A percentile compares a stretch with the other conserved stretches of the same genome.
Evolutionary conservation across 1,284 basidiomycete species (phyloP).

Genomic region (Ustilago hordei): DNA sequence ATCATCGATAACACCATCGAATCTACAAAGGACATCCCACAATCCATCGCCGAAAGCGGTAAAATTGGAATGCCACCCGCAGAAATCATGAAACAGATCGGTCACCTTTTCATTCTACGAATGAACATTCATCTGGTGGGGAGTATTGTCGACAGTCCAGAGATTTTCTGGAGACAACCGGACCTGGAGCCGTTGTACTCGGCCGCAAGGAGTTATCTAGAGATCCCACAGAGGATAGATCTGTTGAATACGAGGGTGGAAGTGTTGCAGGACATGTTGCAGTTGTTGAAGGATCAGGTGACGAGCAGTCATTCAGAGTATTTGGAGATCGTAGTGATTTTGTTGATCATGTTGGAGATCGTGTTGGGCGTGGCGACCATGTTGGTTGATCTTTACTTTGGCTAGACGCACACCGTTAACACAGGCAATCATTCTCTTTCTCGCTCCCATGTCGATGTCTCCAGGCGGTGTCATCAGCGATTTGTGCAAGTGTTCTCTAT

Average conservation of each 20-base stretch:
- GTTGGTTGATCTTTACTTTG: slow-evolving; percentile 68
- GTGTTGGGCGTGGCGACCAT: slow-evolving; percentile 68
- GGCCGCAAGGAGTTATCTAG: slow-evolving; percentile 85
- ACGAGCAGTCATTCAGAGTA: slow-evolving; percentile 90
- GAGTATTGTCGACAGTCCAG: slow-evolving; percentile 92
- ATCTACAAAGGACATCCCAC: slow-evolving; percentile 95
- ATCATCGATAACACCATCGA: slow-evolving; percentile 93
- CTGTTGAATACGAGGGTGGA: slow-evolving; percentile 93
- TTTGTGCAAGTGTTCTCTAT: not conserved
- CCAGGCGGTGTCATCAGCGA: too few species aligned
- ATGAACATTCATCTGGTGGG: slow-evolving; percentile 97
- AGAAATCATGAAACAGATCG: slow-evolving; percentile 98
- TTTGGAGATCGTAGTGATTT: slow-evolving; percentile 94
- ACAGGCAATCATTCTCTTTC: not conserved
- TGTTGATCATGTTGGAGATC: slow-evolving; percentile 88
- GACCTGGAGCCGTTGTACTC: slow-evolving; percentile 95
- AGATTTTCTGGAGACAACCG: slow-evolving; percentile 84
- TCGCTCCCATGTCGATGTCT: not conserved
- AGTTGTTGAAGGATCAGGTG: slow-evolving; percentile 92
- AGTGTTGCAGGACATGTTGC: slow-evolving; percentile 94
- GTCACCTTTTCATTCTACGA: slow-evolving; percentile 85
- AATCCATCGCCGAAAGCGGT: slow-evolving; percentile 90
- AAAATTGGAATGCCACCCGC: slow-evolving; percentile 78
- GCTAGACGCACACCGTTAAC: slow-evolving; percentile 20
- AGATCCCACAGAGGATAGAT: slow-evolving; percentile 93